Base-by-base conservation (phyloP, 202 grass and related monocot genomes). In the Schoenoplectus tabernaemontani region DNA sequence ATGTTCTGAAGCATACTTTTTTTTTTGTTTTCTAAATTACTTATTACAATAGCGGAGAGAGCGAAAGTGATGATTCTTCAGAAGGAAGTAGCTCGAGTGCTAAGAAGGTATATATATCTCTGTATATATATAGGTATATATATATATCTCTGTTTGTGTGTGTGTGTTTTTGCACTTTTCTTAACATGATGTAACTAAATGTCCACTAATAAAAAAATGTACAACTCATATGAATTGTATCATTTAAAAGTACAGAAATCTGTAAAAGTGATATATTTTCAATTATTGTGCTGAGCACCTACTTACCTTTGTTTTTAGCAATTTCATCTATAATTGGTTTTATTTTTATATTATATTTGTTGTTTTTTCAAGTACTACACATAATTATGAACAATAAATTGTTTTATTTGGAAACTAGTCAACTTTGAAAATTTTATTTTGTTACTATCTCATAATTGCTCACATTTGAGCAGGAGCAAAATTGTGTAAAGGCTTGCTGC, bases 81-180 rank as follows among this genome's bases (percentile, higher is more conserved):
- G 77, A 80, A 80, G 77, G 77, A 80, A 80, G 77, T 58, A 80
- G 58, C 77, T 80, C 77, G 51, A 80, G 77, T 64, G 42, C 77
- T 19, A 63, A 11, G 13, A 64, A 80, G 77, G 77, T 80, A 33
- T 32, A 5, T 73, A 47, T 54, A n/a, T n/a, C n/a, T n/a, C n/a
- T n/a, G n/a, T n/a, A n/a, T n/a, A n/a, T n/a, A n/a, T n/a, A n/a
- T n/a, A n/a, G n/a, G n/a, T n/a, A n/a, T n/a, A n/a, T n/a, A n/a
- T n/a, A n/a, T n/a, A n/a, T n/a, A n/a, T n/a, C n/a, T n/a, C n/a
- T n/a, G n/a, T n/a, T n/a, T n/a, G n/a, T n/a, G n/a, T n/a, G n/a
- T n/a, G n/a, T n/a, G n/a, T n/a, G n/a, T 32, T 51, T 74, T 34
- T 17, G 70, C 26, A 53, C 70, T 53, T 32, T 74, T 74, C 6